Conservation (phyloP, 805 yeast genomes). For the Zygotorulaspora florentina region DNA sequence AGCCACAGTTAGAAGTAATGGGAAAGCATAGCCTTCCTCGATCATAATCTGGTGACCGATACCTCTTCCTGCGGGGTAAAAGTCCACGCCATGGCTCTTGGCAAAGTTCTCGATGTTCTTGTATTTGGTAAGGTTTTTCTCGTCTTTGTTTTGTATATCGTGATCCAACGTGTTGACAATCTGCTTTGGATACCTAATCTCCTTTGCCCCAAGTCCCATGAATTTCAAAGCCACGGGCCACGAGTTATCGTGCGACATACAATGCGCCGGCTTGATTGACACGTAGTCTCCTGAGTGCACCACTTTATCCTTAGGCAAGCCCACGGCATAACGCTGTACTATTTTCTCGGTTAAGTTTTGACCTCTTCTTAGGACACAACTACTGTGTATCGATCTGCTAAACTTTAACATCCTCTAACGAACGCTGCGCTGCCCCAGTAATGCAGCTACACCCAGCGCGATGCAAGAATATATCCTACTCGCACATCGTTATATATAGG, state of each 20-base stretch:
- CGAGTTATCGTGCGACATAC: conserved; percentile 98
- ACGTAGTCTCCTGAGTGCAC: conserved; percentile 94
- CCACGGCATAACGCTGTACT: conserved; percentile 89
- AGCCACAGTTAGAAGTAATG: conserved; percentile 88
- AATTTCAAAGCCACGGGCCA: conserved; percentile 99
- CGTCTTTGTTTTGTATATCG: conserved; percentile 92
- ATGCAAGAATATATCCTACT: not conserved
- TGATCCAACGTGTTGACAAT: conserved; percentile 96
- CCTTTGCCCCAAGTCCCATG: conserved; percentile 86
- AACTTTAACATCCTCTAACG: conserved; percentile 22
- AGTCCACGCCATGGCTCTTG: conserved; percentile 84
- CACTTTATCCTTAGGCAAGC: conserved; percentile 65
- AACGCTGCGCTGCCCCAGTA: too few species aligned
- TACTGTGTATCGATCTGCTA: conserved; percentile 22
- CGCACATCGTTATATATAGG: not conserved
- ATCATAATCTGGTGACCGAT: conserved; percentile 99
- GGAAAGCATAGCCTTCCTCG: conserved; percentile 98
- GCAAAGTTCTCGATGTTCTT: conserved; percentile 87
- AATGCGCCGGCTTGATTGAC: conserved; percentile 89
- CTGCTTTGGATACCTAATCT: conserved; percentile 80
- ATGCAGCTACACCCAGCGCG: too few species aligned
- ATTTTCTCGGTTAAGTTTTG: conserved; percentile 95
- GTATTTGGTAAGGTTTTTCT: conserved; percentile 84
- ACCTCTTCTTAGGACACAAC: conserved; percentile 22
- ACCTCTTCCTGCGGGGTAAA: conserved; percentile 98